phyloP scores from a whole-genome alignment of 1,139 yeast species.

The Pichia inconspicua region DNA sequence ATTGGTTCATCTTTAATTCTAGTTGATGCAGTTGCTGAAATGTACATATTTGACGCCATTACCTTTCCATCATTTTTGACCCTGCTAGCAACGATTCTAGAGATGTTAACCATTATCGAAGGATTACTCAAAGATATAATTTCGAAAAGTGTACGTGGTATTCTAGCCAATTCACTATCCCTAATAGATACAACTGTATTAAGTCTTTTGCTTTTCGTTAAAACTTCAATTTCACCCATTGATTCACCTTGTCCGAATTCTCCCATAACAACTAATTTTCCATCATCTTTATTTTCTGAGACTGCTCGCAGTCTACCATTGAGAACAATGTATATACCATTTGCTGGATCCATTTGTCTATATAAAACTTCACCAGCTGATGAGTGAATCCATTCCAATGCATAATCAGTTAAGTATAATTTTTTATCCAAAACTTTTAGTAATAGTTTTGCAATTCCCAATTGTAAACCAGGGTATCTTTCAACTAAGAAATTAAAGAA shows the following conservation, averaged over 20 bases:
- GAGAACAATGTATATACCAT: slow-evolving; percentile 83
- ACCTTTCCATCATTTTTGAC: slow-evolving; percentile 27
- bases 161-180: slow-evolving; percentile 88
- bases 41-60: slow-evolving; percentile 8
- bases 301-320: slow-evolving; percentile 83
- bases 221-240: slow-evolving; percentile 89
- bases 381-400: slow-evolving; percentile 89
- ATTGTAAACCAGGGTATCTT: slow-evolving; percentile 63
- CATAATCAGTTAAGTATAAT: slow-evolving; percentile 74
- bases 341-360: slow-evolving; percentile 80
- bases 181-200: slow-evolving; percentile 79
- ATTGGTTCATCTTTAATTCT: slow-evolving; percentile 25
- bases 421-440: slow-evolving; percentile 60
- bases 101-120: slow-evolving; percentile 81
- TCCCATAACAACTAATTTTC: slow-evolving; percentile 39
- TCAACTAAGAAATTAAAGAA: slow-evolving; percentile 64
- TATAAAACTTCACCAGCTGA: slow-evolving; percentile 78
- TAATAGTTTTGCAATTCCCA: slow-evolving; percentile 69
- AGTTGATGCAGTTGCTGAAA: slow-evolving; percentile 23
- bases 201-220: slow-evolving; percentile 72
- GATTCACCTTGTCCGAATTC: slow-evolving; percentile 95
- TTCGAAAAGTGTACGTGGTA: slow-evolving; percentile 85
- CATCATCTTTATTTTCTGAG: slow-evolving; percentile 13
- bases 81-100: slow-evolving; percentile 77
- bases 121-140: slow-evolving; percentile 79